Percentiles rank a stretch among this genome's conserved stretches.
Conservation (phyloP, 768 basidiomycete genomes). For the Pleurotus ostreatus region DNA sequence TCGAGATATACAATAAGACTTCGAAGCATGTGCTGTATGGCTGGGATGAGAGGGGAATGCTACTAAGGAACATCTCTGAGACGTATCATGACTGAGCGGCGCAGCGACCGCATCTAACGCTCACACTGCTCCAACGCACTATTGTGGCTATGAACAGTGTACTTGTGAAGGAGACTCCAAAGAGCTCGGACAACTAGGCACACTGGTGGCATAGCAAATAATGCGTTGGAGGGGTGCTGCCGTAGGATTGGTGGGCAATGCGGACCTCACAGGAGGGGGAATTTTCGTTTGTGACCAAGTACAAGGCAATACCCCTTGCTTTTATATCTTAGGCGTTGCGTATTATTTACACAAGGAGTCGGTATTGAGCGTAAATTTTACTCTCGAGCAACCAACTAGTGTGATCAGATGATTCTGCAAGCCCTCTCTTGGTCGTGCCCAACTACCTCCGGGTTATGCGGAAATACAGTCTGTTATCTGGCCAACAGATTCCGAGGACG, state of each 20-base stretch:
- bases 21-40: too few species aligned
- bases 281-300: not conserved
- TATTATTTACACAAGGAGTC: conserved; percentile 2
- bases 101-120: too few species aligned
- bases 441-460: conserved; percentile 6
- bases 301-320: not conserved
- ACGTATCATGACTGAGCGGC: too few species aligned
- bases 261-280: not conserved
- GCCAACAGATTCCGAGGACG: not conserved
- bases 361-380: not conserved
- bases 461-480: conserved; percentile 1
- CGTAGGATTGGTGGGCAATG: not conserved
- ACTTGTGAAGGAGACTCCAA: not conserved
- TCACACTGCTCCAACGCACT: conserved; percentile 6
- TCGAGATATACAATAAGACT: too few species aligned
- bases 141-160: conserved; percentile 14
- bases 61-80: too few species aligned
- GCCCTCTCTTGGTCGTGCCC: not conserved
- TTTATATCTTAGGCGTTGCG: conserved; percentile 2
- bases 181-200: not conserved
- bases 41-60: too few species aligned
- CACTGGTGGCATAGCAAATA: conserved; percentile 11
- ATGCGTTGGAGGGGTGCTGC: conserved; percentile 1
- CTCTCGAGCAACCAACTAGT: not conserved
- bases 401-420: conserved; percentile 2